phyloP scores from a whole-genome alignment of 1,139 yeast species.

The Diutina sp. region DNA sequence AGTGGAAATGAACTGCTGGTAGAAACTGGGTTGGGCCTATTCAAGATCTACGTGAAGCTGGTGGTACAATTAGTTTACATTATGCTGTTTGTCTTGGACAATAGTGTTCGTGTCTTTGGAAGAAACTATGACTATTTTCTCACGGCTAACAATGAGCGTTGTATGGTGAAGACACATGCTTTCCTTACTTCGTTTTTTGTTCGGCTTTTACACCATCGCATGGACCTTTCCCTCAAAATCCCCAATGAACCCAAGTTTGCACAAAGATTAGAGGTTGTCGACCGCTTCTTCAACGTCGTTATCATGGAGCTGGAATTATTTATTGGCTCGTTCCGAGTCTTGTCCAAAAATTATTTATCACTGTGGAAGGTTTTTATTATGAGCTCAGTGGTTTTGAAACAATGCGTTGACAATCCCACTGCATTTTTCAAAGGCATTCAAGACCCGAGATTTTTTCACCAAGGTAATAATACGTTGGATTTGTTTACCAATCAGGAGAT shows the following conservation, averaged over 20 bases:
- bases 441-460: conserved; percentile 16
- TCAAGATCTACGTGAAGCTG: conserved; percentile 29
- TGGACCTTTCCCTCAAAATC: conserved; percentile 16
- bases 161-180: conserved; percentile 31
- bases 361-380: conserved; percentile 31
- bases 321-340: conserved; percentile 29
- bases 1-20: conserved; percentile 15
- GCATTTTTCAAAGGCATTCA: conserved; percentile 22
- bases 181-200: conserved; percentile 29
- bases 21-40: conserved; percentile 30
- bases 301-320: conserved; percentile 31
- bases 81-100: conserved; percentile 32
- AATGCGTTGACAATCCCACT: conserved; percentile 31
- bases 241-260: conserved; percentile 11
- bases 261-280: conserved; percentile 21
- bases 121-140: conserved; percentile 25
- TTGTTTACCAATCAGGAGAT: conserved; percentile 25
- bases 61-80: conserved; percentile 33
- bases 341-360: conserved; percentile 26
- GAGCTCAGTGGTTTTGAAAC: conserved; percentile 28
- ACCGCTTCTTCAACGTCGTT: conserved; percentile 21
- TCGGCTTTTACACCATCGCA: conserved; percentile 27
- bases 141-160: conserved; percentile 27
- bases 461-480: conserved; percentile 29
- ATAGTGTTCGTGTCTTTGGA: conserved; percentile 31